Evolutionary conservation across 352 stramenopile species (phyloP).

Genomic region (Phytophthora cactorum): DNA sequence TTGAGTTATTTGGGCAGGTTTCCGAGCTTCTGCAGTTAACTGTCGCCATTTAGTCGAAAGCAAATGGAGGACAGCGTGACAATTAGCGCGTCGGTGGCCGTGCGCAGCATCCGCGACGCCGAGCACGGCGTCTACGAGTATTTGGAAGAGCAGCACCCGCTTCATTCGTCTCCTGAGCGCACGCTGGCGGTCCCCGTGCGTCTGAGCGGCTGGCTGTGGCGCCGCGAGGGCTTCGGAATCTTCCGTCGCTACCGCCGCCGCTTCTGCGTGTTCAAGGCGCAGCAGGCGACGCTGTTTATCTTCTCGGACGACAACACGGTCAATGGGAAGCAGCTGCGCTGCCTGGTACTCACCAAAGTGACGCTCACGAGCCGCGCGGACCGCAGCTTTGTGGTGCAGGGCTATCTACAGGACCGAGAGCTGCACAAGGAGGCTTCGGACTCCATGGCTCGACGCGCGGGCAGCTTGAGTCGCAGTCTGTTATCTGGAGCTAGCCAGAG

Average conservation of each 20-base stretch:
- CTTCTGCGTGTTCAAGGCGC: slow-evolving; percentile 68
- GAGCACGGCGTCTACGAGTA: slow-evolving; percentile 71
- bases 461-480: slow-evolving; percentile 7
- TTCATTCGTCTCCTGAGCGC: slow-evolving; percentile 1
- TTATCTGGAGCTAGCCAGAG: slow-evolving; percentile 48
- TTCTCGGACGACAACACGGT: slow-evolving; percentile 56
- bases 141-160: slow-evolving; percentile 51
- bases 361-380: slow-evolving; percentile 40
- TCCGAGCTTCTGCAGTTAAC: background rate
- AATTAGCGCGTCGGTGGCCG: slow-evolving; percentile 31
- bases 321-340: slow-evolving; percentile 43
- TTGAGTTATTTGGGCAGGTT: background rate
- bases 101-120: slow-evolving; percentile 55
- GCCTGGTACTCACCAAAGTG: slow-evolving; percentile 55
- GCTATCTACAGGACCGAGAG: slow-evolving; percentile 49
- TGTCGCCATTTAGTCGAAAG: too few species aligned
- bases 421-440: slow-evolving; percentile 54
- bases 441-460: slow-evolving; percentile 39
- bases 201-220: slow-evolving; percentile 64
- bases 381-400: slow-evolving; percentile 38
- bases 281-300: slow-evolving; percentile 43
- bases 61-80: slow-evolving; percentile 24
- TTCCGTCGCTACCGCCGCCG: slow-evolving; percentile 52
- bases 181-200: slow-evolving; percentile 38
- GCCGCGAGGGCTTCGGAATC: slow-evolving; percentile 49